phyloP scores from a whole-genome alignment of 345 rosid species.

The Rhodomyrtus tomentosa region DNA sequence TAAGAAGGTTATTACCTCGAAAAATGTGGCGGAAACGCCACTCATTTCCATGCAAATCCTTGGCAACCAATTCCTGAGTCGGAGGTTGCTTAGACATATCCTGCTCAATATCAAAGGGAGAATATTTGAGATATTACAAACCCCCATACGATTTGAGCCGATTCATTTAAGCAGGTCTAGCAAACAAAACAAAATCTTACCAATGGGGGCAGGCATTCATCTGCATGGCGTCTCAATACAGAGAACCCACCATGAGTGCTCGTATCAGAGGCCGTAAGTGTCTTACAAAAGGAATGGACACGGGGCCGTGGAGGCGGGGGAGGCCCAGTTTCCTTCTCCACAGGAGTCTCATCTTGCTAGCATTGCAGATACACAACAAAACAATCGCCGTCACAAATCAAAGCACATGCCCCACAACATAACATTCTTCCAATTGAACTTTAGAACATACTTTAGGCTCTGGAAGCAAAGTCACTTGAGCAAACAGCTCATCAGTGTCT shows the following conservation, averaged over 20 bases:
- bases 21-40: conserved; percentile 58
- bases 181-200: conserved; percentile 7
- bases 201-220: conserved; percentile 55
- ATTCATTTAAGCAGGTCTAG: neutral
- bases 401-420: neutral
- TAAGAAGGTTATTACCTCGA: conserved; percentile 15
- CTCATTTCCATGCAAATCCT: conserved; percentile 53
- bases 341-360: conserved; percentile 25
- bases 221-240: conserved; percentile 49
- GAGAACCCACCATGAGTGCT: conserved; percentile 71
- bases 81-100: conserved; percentile 63
- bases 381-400: neutral
- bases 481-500: conserved; percentile 50
- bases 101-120: conserved; percentile 9
- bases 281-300: conserved; percentile 40
- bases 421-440: neutral
- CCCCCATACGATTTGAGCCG: neutral
- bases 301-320: conserved; percentile 18
- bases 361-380: neutral
- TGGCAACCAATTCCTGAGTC: conserved; percentile 48
- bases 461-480: conserved; percentile 41
- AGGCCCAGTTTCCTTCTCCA: conserved; percentile 15
- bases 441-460: conserved; percentile 7
- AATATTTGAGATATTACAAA: neutral
- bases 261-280: conserved; percentile 54